Evolutionary conservation across 2,329 filamentous ascomycete genomes (phyloP).

Genomic region (Zymoseptoria ardabiliae): DNA sequence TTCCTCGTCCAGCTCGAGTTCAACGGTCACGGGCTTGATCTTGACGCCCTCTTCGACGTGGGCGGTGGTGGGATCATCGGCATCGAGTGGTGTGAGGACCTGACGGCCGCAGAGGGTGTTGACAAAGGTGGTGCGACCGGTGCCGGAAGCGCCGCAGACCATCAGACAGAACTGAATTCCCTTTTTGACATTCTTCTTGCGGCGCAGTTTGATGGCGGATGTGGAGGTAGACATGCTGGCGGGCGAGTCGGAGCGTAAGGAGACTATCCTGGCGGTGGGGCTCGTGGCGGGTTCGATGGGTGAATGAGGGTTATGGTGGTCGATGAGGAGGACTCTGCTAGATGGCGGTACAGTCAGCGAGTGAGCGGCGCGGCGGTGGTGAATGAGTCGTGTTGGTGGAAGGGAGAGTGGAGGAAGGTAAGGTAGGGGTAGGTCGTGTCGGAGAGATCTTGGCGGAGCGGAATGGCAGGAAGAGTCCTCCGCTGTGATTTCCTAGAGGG

Average conservation of each 20-base stretch:
- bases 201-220: conserved; percentile 75
- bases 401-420: neutral
- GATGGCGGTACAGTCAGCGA: neutral
- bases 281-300: conserved; percentile 2
- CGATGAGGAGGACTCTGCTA: neutral
- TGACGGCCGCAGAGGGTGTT: conserved; percentile 97
- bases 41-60: conserved; percentile 94
- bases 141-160: conserved; percentile 98
- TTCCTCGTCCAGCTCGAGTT: conserved; percentile 94
- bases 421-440: neutral
- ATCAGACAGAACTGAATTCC: conserved; percentile 99
- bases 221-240: conserved; percentile 28
- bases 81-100: conserved; percentile 85
- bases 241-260: conserved; percentile 15
- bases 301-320: neutral
- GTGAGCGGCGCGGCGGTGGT: neutral
- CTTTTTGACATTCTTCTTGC: conserved; percentile 99
- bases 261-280: conserved; percentile 18
- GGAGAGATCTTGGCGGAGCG: neutral
- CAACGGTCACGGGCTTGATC: conserved; percentile 97
- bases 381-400: neutral
- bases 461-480: neutral
- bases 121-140: conserved; percentile 96
- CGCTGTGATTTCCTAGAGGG: neutral
- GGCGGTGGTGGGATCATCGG: conserved; percentile 79